These are phyloP conservation scores for Ophiostoma australiae DNA, from an alignment of 2,329 filamentous ascomycete species.

Conservation along the genomic window DNA sequence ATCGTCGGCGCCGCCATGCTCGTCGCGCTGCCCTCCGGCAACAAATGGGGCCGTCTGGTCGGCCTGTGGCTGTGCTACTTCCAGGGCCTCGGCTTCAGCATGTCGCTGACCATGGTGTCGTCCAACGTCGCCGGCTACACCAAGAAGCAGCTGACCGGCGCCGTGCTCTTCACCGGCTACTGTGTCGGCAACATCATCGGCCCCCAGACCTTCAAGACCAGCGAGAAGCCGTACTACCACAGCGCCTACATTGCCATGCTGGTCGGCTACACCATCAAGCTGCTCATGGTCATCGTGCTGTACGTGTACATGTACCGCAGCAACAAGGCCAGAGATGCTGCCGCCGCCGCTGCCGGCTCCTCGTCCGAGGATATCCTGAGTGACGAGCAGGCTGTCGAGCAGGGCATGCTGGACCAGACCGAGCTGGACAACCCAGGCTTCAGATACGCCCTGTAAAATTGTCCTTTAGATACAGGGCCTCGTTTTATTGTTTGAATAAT, in stretches of 20 bases:
- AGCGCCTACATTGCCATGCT: slow-evolving; percentile 51
- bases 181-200: slow-evolving; percentile 53
- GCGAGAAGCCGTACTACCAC: slow-evolving; percentile 46
- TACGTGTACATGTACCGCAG: slow-evolving; percentile 52
- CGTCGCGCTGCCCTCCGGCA: slow-evolving; percentile 43
- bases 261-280: slow-evolving; percentile 51
- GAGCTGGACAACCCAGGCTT: slow-evolving; percentile 32
- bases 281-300: slow-evolving; percentile 44
- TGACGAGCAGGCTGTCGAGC: slow-evolving; percentile 18
- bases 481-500: not conserved
- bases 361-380: not conserved
- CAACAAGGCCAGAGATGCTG: slow-evolving; percentile 51
- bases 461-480: not conserved
- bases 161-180: slow-evolving; percentile 49
- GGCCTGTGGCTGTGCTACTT: slow-evolving; percentile 46
- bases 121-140: slow-evolving; percentile 52
- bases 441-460: slow-evolving; percentile 27
- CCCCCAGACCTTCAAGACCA: slow-evolving; percentile 48
- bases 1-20: slow-evolving; percentile 50
- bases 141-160: slow-evolving; percentile 50
- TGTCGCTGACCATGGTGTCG: slow-evolving; percentile 50
- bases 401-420: slow-evolving; percentile 29
- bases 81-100: slow-evolving; percentile 40
- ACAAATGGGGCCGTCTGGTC: slow-evolving; percentile 52
- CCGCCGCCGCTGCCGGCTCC: slow-evolving; percentile 40